A percentile compares a stretch with the other conserved stretches of the same genome.
phyloP scores from a whole-genome alignment of 1,284 basidiomycete species.

The Ustanciosporium gigantosporum region DNA sequence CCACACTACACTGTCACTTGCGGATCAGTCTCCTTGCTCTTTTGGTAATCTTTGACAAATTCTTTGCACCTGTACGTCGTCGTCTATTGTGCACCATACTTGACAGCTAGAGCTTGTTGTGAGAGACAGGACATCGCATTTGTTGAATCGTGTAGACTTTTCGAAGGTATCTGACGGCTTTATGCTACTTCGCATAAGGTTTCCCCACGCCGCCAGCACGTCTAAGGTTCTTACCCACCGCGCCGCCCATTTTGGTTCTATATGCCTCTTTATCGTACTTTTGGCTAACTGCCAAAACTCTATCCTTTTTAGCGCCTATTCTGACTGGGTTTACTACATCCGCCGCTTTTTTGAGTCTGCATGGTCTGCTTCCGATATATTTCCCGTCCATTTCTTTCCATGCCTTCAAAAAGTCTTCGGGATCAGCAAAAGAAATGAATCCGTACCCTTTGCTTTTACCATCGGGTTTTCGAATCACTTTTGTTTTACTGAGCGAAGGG shows the following conservation, averaged over 20 bases:
- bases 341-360: conserved; percentile 56
- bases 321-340: conserved; percentile 48
- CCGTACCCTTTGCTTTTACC: conserved; percentile 88
- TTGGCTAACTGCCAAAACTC: conserved; percentile 45
- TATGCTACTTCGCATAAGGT: no score
- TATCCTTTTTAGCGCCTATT: conserved; percentile 58
- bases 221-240: conserved; percentile 49
- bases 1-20: no score
- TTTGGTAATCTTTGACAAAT: no score
- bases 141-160: no score
- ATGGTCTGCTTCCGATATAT: conserved; percentile 57
- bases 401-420: conserved; percentile 94
- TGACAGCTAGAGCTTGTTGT: no score
- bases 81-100: no score
- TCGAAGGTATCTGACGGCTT: no score
- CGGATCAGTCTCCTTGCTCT: no score
- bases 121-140: no score
- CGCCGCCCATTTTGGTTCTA: conserved; percentile 57
- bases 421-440: conserved; percentile 96
- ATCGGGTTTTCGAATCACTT: conserved; percentile 83
- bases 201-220: conserved; percentile 28
- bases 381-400: conserved; percentile 99
- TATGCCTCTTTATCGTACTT: conserved; percentile 44
- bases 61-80: no score
- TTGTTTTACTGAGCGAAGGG: conserved; percentile 86